phyloP scores from a whole-genome alignment of 495 filamentous ascomycete species.

The Rhizodiscina lignyota region DNA sequence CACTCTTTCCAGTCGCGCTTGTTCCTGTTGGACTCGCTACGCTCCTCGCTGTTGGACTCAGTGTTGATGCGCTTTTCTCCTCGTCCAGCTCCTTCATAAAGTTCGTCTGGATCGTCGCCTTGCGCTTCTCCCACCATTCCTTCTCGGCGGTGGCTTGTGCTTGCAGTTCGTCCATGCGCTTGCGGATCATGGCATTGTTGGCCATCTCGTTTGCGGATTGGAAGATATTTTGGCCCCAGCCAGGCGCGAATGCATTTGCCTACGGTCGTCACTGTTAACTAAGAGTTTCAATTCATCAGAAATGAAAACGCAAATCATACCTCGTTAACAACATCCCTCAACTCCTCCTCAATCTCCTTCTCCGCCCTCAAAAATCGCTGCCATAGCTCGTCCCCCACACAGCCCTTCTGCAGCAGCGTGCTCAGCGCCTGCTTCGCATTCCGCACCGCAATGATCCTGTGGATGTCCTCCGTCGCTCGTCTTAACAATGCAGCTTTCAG shows the following conservation, averaged over 20 bases:
- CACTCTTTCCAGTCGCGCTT: slow-evolving; percentile 12
- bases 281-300: not conserved
- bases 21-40: slow-evolving; percentile 4
- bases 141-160: slow-evolving; percentile 52
- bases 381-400: slow-evolving; percentile 92
- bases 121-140: slow-evolving; percentile 82
- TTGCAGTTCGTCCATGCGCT: slow-evolving; percentile 47
- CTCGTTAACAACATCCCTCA: slow-evolving; percentile 86
- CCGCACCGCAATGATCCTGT: slow-evolving; percentile 70
- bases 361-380: slow-evolving; percentile 81
- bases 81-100: slow-evolving; percentile 76
- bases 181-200: slow-evolving; percentile 44
- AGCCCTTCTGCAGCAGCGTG: slow-evolving; percentile 69
- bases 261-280: slow-evolving; percentile 15
- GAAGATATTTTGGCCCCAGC: slow-evolving; percentile 91
- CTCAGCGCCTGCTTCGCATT: slow-evolving; percentile 72
- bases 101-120: slow-evolving; percentile 50
- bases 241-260: slow-evolving; percentile 74
- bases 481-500: slow-evolving; percentile 81
- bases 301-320: slow-evolving; percentile 23
- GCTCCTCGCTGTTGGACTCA: slow-evolving; percentile 14
- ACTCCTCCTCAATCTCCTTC: slow-evolving; percentile 94
- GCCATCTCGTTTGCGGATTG: slow-evolving; percentile 81
- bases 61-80: slow-evolving; percentile 16
- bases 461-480: slow-evolving; percentile 80